Conservation (phyloP, 257 asterid species). For the Penstemon barbatus region DNA sequence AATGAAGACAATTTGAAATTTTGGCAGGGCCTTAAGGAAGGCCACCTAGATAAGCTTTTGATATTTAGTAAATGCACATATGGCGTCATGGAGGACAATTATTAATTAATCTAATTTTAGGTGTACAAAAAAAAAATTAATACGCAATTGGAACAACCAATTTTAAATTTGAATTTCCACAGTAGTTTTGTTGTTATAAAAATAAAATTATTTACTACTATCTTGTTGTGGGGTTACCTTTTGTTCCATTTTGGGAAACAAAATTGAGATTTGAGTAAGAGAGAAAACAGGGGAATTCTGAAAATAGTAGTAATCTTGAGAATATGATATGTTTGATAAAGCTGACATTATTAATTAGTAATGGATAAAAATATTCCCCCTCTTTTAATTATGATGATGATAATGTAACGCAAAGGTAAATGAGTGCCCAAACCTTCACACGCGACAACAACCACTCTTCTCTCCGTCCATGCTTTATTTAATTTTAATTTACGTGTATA, state of each 20-base stretch:
- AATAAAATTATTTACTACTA: neutral
- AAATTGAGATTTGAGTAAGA: constrained; percentile 34
- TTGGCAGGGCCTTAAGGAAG: neutral
- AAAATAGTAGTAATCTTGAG: constrained; percentile 38
- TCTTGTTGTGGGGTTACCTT: constrained; percentile 19
- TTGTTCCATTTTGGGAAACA: constrained; percentile 43
- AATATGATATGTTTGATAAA: constrained; percentile 33
- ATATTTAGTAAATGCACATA: too few relatives aligned
- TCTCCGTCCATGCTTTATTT: neutral
- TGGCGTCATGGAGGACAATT: too few relatives aligned
- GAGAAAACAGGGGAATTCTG: constrained; percentile 23
- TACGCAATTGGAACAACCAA: too few relatives aligned
- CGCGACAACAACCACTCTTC: constrained; percentile 70
- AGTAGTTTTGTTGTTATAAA: constrained; percentile 3
- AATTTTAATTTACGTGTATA: too few relatives aligned
- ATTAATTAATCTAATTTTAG: too few relatives aligned
- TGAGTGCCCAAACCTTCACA: constrained; percentile 41
- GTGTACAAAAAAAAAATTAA: too few relatives aligned
- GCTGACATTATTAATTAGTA: constrained; percentile 17
- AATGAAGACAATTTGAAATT: neutral
- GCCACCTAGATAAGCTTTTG: too few relatives aligned
- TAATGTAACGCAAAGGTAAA: neutral
- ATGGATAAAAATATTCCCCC: constrained; percentile 35
- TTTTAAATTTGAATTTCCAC: neutral
- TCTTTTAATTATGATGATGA: neutral